phyloP scores from a whole-genome alignment of 2,329 filamentous ascomycete genomes.

The Colletotrichum tropicicola region DNA sequence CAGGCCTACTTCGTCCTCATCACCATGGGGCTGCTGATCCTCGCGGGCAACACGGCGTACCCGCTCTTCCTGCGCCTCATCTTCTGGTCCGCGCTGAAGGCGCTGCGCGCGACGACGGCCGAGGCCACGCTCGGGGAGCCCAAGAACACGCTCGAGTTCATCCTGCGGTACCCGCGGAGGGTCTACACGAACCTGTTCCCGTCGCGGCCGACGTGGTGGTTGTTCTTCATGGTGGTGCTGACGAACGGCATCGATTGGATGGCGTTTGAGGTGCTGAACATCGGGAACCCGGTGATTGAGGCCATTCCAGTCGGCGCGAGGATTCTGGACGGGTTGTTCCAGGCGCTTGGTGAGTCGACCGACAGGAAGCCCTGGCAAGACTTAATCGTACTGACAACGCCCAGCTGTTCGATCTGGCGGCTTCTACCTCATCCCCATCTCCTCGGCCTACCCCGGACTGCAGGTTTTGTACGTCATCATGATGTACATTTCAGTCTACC shows the following conservation, averaged over 20 bases:
- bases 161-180: slow-evolving; percentile 64
- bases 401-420: slow-evolving; percentile 70
- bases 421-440: slow-evolving; percentile 71
- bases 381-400: too few relatives aligned
- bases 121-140: slow-evolving; percentile 46
- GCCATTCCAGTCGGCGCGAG: slow-evolving; percentile 61
- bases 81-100: slow-evolving; percentile 60
- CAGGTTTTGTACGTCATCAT: slow-evolving; percentile 70
- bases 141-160: slow-evolving; percentile 62
- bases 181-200: slow-evolving; percentile 74
- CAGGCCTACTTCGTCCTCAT: slow-evolving; percentile 59
- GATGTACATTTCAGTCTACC: slow-evolving; percentile 74
- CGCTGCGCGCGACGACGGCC: slow-evolving; percentile 48
- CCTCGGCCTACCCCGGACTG: slow-evolving; percentile 63
- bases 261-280: slow-evolving; percentile 71
- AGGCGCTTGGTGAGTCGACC: slow-evolving; percentile 59
- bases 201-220: slow-evolving; percentile 70
- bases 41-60: slow-evolving; percentile 74
- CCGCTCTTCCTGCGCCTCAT: slow-evolving; percentile 69
- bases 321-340: slow-evolving; percentile 72
- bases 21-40: slow-evolving; percentile 64
- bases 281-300: slow-evolving; percentile 66
- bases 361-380: too few relatives aligned
- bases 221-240: slow-evolving; percentile 66
- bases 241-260: slow-evolving; percentile 73